phyloP scores from a whole-genome alignment of 805 yeast species.

The Wickerhamomyces strasburgensis region DNA sequence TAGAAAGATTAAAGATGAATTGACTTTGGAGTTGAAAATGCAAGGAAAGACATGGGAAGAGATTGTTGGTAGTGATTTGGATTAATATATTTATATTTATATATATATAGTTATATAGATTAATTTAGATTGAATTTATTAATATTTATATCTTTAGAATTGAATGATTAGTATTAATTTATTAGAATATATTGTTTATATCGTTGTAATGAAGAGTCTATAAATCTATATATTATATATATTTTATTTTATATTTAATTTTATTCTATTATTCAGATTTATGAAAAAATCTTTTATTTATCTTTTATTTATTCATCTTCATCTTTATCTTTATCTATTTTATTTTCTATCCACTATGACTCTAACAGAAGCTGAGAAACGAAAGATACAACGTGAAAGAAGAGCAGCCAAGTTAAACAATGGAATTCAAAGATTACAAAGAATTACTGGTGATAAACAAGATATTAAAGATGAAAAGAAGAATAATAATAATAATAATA shows the following conservation, averaged over 20 bases:
- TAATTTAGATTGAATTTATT: background rate
- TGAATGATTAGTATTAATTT: too few relatives aligned
- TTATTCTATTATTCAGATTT: too few relatives aligned
- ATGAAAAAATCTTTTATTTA: too few relatives aligned
- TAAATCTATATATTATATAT: too few relatives aligned
- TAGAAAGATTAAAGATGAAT: constrained; percentile 52
- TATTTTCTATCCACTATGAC: too few relatives aligned
- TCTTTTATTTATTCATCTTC: too few relatives aligned
- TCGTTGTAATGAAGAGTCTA: too few relatives aligned
- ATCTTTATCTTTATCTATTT: too few relatives aligned
- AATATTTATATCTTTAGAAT: background rate
- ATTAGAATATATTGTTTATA: too few relatives aligned
- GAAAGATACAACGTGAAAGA: constrained; percentile 23
- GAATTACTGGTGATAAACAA: constrained; percentile 25
- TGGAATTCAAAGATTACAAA: constrained; percentile 17
- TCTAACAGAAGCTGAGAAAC: constrained; percentile 23
- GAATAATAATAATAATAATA: background rate
- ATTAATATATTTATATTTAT: constrained; percentile 3
- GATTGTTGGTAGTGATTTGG: constrained; percentile 58
- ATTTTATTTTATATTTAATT: too few relatives aligned
- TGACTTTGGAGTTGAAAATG: constrained; percentile 52
- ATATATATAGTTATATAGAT: background rate
- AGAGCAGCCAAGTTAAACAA: constrained; percentile 24
- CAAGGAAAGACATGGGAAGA: constrained; percentile 85
- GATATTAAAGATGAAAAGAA: constrained; percentile 2